Conservation (phyloP, 2,329 filamentous ascomycete species). For the Tolypocladium tropicale region DNA sequence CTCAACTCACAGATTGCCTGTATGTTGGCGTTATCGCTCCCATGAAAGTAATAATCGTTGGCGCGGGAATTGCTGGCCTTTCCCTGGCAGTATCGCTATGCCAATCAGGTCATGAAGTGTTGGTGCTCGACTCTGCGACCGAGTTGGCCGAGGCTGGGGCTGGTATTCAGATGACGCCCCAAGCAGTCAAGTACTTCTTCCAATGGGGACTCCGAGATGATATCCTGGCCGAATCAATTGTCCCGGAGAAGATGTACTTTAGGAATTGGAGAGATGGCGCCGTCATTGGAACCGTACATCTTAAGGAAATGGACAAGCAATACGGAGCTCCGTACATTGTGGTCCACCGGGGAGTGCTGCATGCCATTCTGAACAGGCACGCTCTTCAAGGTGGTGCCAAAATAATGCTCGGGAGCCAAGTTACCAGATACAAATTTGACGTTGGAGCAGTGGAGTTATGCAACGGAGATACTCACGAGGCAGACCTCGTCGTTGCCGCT, state of each 20-base stretch:
- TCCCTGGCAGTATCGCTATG: constrained; percentile 26
- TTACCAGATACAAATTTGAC: constrained; percentile 11
- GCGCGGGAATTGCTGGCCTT: constrained; percentile 34
- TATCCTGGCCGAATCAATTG: constrained; percentile 7
- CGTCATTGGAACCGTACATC: constrained; percentile 8
- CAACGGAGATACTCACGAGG: constrained; percentile 11
- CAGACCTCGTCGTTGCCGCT: constrained; percentile 23
- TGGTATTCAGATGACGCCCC: constrained; percentile 21
- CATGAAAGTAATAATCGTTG: constrained; percentile 26
- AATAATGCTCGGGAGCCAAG: constrained; percentile 13
- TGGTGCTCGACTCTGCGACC: constrained; percentile 36
- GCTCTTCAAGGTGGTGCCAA: constrained; percentile 14
- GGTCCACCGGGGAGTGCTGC: constrained; percentile 24
- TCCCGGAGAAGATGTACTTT: constrained; percentile 11
- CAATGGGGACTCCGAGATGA: constrained; percentile 16
- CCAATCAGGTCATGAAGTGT: constrained; percentile 31
- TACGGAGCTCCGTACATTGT: constrained; percentile 22
- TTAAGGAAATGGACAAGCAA: constrained; percentile 11
- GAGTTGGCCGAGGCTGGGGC: constrained; percentile 28
- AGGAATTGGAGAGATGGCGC: constrained; percentile 14
- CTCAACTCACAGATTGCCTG: too few relatives aligned
- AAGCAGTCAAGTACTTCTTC: constrained; percentile 17
- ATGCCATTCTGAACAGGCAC: constrained; percentile 17
- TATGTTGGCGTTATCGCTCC: not conserved
- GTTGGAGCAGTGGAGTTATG: constrained; percentile 10